These are phyloP conservation scores for Candida qinlingensis DNA, from an alignment of 805 yeast species.

Conservation along the genomic window DNA sequence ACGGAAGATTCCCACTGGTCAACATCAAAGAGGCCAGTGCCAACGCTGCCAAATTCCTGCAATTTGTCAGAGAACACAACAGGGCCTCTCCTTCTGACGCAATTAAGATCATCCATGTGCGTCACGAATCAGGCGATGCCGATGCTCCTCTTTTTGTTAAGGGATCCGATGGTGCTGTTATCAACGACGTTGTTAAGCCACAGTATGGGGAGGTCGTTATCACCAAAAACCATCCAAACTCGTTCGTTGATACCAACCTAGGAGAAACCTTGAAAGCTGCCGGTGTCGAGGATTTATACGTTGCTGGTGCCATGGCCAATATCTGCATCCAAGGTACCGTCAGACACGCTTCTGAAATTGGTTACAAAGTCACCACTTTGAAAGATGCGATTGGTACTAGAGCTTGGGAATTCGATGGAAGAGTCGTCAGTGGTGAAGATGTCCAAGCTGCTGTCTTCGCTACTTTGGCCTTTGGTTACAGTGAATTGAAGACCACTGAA, in stretches of 20 bases:
- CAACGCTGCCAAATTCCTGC: slow-evolving; percentile 10
- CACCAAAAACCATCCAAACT: slow-evolving; percentile 13
- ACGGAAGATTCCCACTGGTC: slow-evolving; percentile 11
- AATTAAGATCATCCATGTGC: slow-evolving; percentile 12
- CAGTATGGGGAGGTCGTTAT: slow-evolving; percentile 8
- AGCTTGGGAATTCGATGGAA: slow-evolving; percentile 15
- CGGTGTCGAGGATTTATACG: slow-evolving; percentile 7
- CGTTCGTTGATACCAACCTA: slow-evolving; percentile 14
- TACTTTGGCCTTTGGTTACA: slow-evolving; percentile 14
- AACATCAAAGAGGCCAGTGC: slow-evolving; percentile 10
- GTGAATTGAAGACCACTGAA: slow-evolving; percentile 8
- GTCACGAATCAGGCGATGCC: slow-evolving; percentile 6
- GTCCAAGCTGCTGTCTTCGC: slow-evolving; percentile 15
- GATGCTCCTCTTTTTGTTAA: slow-evolving; percentile 10
- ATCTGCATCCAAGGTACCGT: slow-evolving; percentile 19
- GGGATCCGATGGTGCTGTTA: slow-evolving; percentile 10
- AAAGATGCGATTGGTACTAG: slow-evolving; percentile 18
- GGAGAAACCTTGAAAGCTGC: slow-evolving; percentile 6
- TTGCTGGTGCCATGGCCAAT: slow-evolving; percentile 20
- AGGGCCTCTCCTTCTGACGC: not conserved
- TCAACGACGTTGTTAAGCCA: slow-evolving; percentile 10
- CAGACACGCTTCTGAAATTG: slow-evolving; percentile 16
- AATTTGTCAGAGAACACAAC: slow-evolving; percentile 9
- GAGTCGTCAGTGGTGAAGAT: slow-evolving; percentile 7
- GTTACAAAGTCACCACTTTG: slow-evolving; percentile 11